Evolutionary conservation across 148 eudicot species (phyloP).

Genomic region (Vaccinium myrtillus): DNA sequence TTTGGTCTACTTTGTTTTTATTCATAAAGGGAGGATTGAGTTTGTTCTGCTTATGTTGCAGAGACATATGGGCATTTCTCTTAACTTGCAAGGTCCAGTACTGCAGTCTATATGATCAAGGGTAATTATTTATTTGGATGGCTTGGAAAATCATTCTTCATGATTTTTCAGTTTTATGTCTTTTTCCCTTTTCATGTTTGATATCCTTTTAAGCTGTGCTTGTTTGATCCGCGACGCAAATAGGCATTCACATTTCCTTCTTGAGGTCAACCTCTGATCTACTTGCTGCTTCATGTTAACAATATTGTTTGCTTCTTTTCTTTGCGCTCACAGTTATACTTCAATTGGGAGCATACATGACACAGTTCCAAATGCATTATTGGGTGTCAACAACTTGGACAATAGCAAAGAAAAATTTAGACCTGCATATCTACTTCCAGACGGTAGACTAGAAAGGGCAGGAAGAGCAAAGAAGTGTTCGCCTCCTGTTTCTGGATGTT

Average conservation of each 20-base stretch:
- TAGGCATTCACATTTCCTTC: not conserved
- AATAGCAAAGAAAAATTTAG: slow-evolving; percentile 54
- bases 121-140: slow-evolving; percentile 46
- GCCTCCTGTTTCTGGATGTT: slow-evolving; percentile 28
- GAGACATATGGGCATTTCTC: slow-evolving; percentile 97
- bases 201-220: not conserved
- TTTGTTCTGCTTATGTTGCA: slow-evolving; percentile 33
- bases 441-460: slow-evolving; percentile 96
- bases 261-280: not conserved
- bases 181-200: not conserved
- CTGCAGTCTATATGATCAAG: slow-evolving; percentile 97
- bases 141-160: slow-evolving; percentile 8
- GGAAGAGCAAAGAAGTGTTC: slow-evolving; percentile 72
- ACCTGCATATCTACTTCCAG: slow-evolving; percentile 86
- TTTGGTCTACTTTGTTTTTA: slow-evolving; percentile 2
- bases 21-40: slow-evolving; percentile 1
- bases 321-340: slow-evolving; percentile 60
- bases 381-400: slow-evolving; percentile 40
- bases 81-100: slow-evolving; percentile 84
- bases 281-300: not conserved
- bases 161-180: slow-evolving; percentile 4
- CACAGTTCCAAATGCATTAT: slow-evolving; percentile 80
- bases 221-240: not conserved
- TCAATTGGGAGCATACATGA: slow-evolving; percentile 93
- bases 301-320: not conserved